phyloP scores from a whole-genome alignment of 2,329 filamentous ascomycete genomes.

The Penicillium sclerotiorum region DNA sequence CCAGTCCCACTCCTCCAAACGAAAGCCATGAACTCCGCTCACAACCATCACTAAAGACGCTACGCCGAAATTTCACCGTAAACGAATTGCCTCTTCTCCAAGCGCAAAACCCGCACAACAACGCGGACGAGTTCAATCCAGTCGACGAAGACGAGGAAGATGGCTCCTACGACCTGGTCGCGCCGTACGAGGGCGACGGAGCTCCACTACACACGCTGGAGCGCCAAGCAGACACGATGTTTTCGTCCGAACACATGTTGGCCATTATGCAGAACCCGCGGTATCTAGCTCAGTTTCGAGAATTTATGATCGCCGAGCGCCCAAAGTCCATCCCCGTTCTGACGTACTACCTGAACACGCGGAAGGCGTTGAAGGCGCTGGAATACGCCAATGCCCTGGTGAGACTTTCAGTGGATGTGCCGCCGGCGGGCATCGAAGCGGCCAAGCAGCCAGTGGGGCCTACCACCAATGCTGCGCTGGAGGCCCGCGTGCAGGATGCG shows the following conservation, averaged over 20 bases:
- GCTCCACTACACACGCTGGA: conserved; percentile 58
- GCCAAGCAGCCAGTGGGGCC: conserved; percentile 55
- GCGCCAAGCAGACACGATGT: conserved; percentile 63
- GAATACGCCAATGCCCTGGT: conserved; percentile 71
- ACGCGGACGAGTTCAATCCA: conserved; percentile 29
- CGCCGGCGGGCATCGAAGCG: conserved; percentile 59
- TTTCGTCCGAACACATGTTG: conserved; percentile 66
- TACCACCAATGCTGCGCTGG: conserved; percentile 62
- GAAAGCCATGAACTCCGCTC: conserved; percentile 11
- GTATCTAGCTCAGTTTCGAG: conserved; percentile 66
- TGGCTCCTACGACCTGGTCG: conserved; percentile 39
- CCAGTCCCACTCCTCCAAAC: conserved; percentile 9
- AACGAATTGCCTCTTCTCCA: conserved; percentile 32
- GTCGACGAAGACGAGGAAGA: conserved; percentile 35
- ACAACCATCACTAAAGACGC: conserved; percentile 21
- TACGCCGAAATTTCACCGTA: conserved; percentile 27
- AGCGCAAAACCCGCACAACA: conserved; percentile 28
- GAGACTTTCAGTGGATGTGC: conserved; percentile 55
- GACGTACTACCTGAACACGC: conserved; percentile 70
- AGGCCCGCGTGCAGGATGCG: conserved; percentile 64
- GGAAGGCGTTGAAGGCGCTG: conserved; percentile 72
- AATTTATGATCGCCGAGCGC: conserved; percentile 63
- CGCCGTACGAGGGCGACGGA: conserved; percentile 31
- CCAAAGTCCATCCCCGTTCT: conserved; percentile 67
- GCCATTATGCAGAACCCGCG: conserved; percentile 67